Base-by-base conservation (phyloP, 2,329 filamentous ascomycete genomes). In the Aspergillus alliaceus region DNA sequence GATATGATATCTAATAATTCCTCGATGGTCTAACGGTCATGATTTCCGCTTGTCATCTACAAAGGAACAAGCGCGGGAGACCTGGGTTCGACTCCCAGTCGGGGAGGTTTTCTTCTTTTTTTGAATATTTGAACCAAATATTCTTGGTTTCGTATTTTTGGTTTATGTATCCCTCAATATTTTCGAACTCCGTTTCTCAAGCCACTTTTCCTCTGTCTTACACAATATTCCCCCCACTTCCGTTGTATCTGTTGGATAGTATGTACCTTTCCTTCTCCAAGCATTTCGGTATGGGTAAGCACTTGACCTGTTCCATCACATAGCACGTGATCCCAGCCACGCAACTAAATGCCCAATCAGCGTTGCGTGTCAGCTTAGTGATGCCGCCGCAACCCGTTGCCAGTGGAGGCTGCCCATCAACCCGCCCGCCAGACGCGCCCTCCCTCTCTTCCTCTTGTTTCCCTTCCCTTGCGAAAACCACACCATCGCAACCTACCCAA, bases 291-390 rank as follows among this genome's bases (percentile, higher is more conserved):
- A n/a, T n/a, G n/a, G n/a, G n/a, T n/a, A n/a, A n/a, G n/a, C n/a
- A n/a, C n/a, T n/a, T n/a, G n/a, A n/a, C n/a, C n/a, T n/a, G 12
- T 6, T 35, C 15, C 14, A 35, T 15, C 32, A 15, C 32, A 35
- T 35, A 14, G 14, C 68, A 69, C 68, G 70, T 72, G 69, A 71
- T 44, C 64, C 65, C 68, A 72, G 65, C 70, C 70, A 60, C 56
- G 6, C 8, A 9, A 34, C 18, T 52, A 18, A 34, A 11, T 3
- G 14, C 24, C 61, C 61, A 60, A 64, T 64, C 52, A 61, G 18
- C 53, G 20, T 9, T 25, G 9, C 31, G 12, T 7, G 22, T 34
- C 27, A 29, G 11, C 29, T 31, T 25, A 20, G 9, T 32, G 29
- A 18, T 48, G 25, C 44, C 44, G n/a, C 44, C 44, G 44, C 40